Evolutionary conservation across 202 grass and related monocot genomes (phyloP).

Genomic region (Alloteropsis angusta): DNA sequence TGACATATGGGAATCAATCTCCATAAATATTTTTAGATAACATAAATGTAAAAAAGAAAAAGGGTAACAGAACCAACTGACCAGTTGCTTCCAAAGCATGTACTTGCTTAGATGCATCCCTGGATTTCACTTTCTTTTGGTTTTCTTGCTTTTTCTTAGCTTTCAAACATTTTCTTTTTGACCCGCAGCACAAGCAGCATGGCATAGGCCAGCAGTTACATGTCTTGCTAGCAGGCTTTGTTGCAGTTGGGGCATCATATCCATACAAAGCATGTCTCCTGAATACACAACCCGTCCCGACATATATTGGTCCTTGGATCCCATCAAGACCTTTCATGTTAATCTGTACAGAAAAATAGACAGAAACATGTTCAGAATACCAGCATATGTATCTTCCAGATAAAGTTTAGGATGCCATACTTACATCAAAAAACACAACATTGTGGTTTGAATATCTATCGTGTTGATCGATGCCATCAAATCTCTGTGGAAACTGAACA

Average conservation of each 20-base stretch:
- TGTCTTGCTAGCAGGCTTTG: slow-evolving; percentile 19
- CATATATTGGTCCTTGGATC: slow-evolving; percentile 34
- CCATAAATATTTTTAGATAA: background rate
- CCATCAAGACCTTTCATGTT: slow-evolving; percentile 31
- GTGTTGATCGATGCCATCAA: slow-evolving; percentile 59
- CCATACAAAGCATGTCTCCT: slow-evolving; percentile 28
- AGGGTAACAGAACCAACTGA: background rate
- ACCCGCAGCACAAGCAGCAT: slow-evolving; percentile 4
- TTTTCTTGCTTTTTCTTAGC: slow-evolving; percentile 22
- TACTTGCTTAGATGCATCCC: slow-evolving; percentile 10
- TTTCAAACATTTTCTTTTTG: slow-evolving; percentile 19
- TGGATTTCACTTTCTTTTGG: slow-evolving; percentile 17
- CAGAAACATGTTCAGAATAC: background rate
- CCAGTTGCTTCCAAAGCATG: slow-evolving; percentile 18
- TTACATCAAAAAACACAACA: slow-evolving; percentile 63
- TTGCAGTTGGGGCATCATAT: slow-evolving; percentile 14
- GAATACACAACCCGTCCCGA: slow-evolving; percentile 31
- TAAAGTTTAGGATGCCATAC: slow-evolving; percentile 8
- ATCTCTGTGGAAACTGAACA: slow-evolving; percentile 67
- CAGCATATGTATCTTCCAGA: background rate
- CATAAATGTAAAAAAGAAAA: background rate
- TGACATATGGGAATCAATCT: background rate
- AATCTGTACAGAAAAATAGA: slow-evolving; percentile 16
- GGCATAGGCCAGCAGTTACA: slow-evolving; percentile 19
- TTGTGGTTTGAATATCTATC: slow-evolving; percentile 66